Base-by-base conservation (phyloP, 805 yeast genomes). In the Kuraishia piskuri region DNA sequence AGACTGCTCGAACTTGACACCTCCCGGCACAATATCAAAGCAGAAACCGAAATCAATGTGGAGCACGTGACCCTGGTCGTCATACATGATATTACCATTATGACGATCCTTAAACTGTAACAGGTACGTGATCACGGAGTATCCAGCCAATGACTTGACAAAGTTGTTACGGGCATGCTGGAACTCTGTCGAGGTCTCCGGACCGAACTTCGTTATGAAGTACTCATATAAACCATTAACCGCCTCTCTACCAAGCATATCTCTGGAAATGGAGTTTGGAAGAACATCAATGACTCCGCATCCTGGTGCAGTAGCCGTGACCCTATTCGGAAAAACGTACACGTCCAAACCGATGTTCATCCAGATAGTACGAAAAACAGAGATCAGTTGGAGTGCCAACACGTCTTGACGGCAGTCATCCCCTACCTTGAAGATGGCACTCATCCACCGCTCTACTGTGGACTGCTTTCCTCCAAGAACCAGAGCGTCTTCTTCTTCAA, bases 321-420 rank as follows among this genome's bases (percentile, higher is more conserved):
- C 99, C 59, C 97, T 74, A 69, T 94, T 80, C 1, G 99, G 99
- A 71, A 82, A 95, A 23, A 94, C 95, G 68, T 77, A 94, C 47
- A 92, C 79, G 67, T 94, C 98, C 57, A 94, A 74, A 1, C 98
- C 98, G 12, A 88, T 83, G 58, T 82, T 79, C 57, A 82, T 80
- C 95, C 97, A 94, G 52, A 94, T 88, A 48, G 92, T 83, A 61
- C 96, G 79, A 76, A 95, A 94, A 40, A 94, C 84, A 2, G 97
- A 86, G 54, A 95, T 86, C 63, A 94, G 74, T 66, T 94, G 99
- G 55, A 94, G 73, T 0, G 97, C 97, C 59, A 94, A 77, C 50
- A 94, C 92, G 70, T 94, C 99, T 69, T 94, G 99, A 60, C 99
- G 80, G 73, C 98, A 92, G 70, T 94, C 99, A 71, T 94, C 99